Percentiles rank a stretch among this genome's conserved stretches.
These are phyloP conservation scores for Kockiozyma suomiensis DNA, from an alignment of 805 yeast species.

Conservation along the genomic window DNA sequence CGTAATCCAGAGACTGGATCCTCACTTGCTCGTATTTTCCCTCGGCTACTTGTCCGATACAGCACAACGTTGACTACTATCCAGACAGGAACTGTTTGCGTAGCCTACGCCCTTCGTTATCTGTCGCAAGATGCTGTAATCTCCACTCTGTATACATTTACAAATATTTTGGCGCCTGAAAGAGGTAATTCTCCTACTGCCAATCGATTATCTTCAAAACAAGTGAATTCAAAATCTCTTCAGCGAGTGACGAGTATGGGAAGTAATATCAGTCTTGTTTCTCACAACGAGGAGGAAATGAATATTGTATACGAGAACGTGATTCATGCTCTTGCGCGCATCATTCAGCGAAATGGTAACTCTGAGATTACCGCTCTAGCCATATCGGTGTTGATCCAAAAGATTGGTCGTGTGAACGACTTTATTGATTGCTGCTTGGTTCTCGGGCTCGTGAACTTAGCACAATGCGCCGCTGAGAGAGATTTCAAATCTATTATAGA, in stretches of 20 bases:
- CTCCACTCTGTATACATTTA: slow-evolving; percentile 79
- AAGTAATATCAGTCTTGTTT: slow-evolving; percentile 19
- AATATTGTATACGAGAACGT: slow-evolving; percentile 60
- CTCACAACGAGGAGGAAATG: slow-evolving; percentile 25
- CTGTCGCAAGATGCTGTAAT: slow-evolving; percentile 81
- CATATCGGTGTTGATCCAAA: slow-evolving; percentile 80
- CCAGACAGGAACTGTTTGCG: slow-evolving; percentile 54
- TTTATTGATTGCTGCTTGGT: slow-evolving; percentile 62
- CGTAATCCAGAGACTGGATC: slow-evolving; percentile 39
- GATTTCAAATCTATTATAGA: slow-evolving; percentile 68
- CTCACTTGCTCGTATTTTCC: slow-evolving; percentile 45
- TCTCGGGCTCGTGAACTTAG: slow-evolving; percentile 63
- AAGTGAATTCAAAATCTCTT: not conserved
- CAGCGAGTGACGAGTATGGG: slow-evolving; percentile 25
- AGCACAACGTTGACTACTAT: slow-evolving; percentile 54
- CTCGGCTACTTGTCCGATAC: slow-evolving; percentile 52
- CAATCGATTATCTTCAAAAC: not conserved
- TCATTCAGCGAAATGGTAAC: slow-evolving; percentile 68
- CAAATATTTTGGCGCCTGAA: slow-evolving; percentile 60
- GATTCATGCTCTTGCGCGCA: slow-evolving; percentile 64
- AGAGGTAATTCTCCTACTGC: not conserved
- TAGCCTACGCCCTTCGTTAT: slow-evolving; percentile 67
- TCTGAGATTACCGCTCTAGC: slow-evolving; percentile 68
- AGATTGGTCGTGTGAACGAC: slow-evolving; percentile 49
- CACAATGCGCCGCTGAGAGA: slow-evolving; percentile 61